Evolutionary conservation across 2,329 filamentous ascomycete species (phyloP), one percentile per base, ranked within the genome.

Genomic region (Aspergillus floridensis): DNA sequence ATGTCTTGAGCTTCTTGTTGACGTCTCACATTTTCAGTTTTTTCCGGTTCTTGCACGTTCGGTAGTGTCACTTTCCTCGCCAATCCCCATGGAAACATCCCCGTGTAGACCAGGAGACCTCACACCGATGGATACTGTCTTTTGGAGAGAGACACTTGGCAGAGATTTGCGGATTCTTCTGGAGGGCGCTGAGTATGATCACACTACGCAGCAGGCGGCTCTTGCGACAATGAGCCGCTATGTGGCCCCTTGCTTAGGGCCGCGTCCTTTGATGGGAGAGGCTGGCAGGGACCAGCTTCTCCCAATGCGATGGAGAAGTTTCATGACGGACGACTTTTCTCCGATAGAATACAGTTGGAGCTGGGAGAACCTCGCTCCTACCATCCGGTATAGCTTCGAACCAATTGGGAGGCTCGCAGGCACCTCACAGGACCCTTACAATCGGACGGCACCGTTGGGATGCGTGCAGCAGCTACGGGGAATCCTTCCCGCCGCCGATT

Each of bases 271-370:
- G 12, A 3, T 31, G 21, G 41, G 44, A 5, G 11, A 29, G 12
- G 26, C 53, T 47, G 38, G 16, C 16, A 44, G 16, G 16, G 38
- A 19, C 14, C 14, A 19, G 38, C 16, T 2, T 19, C 16, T 16
- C 10, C n/a, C 38, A 8, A 19, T 16, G 16, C 56, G 10, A 12
- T 58, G 56, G 56, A 53, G 38, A 32, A 46, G 32, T n/a, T 58
- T 58, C 44, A 52, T 58, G 49, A 58, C 56, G 5, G 56, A 58
- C 14, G 56, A 58, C 29, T 53, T 47, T 6, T 32, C 56, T 19
- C 56, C 56, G 16, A 14, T 58, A 11, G 56, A 58, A 32, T 46
- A 44, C n/a, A 58, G 56, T 26, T 53, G 49, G 49, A 58, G 46
- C 22, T 53, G 32, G 49, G 38, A 58, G 16, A 50, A 46, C 7